A percentile compares a stretch with the other conserved stretches of the same genome.
Conservation (phyloP, 257 asterid genomes). For the Penstemon newberryi region DNA sequence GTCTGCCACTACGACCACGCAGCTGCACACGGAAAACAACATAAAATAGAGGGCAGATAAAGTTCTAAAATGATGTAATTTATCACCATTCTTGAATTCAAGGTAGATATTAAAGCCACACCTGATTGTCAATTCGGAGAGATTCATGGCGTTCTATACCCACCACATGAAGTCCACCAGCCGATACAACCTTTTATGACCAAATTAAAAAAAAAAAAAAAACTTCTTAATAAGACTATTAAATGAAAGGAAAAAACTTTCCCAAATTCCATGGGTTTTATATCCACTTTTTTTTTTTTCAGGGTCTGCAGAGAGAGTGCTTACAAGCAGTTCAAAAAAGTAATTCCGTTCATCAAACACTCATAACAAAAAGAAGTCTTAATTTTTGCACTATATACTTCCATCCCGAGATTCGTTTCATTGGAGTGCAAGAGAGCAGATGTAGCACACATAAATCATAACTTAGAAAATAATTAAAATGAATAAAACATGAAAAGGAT, state of each 20-base stretch:
- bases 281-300: neutral
- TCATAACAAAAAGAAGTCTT: neutral
- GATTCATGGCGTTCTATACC: slow-evolving; percentile 99
- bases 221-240: slow-evolving; percentile 8
- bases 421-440: too few relatives aligned
- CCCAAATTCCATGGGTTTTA: neutral
- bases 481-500: neutral
- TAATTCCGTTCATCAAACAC: neutral
- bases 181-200: slow-evolving; percentile 69
- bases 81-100: slow-evolving; percentile 28
- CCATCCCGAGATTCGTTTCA: too few relatives aligned
- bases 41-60: slow-evolving; percentile 23
- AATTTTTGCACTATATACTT: neutral
- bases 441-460: too few relatives aligned
- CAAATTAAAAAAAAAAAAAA: slow-evolving; percentile 6
- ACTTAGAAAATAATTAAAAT: too few relatives aligned
- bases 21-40: slow-evolving; percentile 52
- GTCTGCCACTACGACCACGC: slow-evolving; percentile 99
- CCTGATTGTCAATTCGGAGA: slow-evolving; percentile 99
- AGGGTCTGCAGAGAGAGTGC: slow-evolving; percentile 17
- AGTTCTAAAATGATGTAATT: slow-evolving; percentile 16
- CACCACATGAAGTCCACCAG: slow-evolving; percentile 97
- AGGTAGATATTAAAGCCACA: slow-evolving; percentile 26
- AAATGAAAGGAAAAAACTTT: slow-evolving; percentile 15
- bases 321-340: slow-evolving; percentile 19